Percentiles rank a stretch among this genome's conserved stretches.
Evolutionary conservation across 1,139 yeast genomes (phyloP).

Genomic region (Suhomyces guaymorum): DNA sequence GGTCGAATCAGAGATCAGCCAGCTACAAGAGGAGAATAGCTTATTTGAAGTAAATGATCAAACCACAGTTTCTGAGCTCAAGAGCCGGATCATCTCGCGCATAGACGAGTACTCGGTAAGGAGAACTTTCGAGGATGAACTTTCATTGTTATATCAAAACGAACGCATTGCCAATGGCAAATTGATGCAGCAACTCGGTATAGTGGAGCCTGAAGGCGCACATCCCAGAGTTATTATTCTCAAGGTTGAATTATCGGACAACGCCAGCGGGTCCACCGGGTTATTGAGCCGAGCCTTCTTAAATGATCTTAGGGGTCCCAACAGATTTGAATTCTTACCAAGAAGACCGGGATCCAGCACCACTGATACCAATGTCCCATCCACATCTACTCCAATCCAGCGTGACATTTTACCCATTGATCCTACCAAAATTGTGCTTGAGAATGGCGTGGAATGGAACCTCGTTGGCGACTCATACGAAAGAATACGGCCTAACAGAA

Average conservation of each 20-base stretch:
- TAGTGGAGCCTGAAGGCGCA: constrained; percentile 16
- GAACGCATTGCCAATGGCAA: constrained; percentile 6
- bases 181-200: constrained; percentile 14
- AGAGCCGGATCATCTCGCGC: constrained; percentile 24
- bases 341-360: constrained; percentile 5
- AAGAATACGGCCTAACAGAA: constrained; percentile 15
- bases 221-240: constrained; percentile 14
- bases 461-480: constrained; percentile 31
- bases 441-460: constrained; percentile 28
- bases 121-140: constrained; percentile 34
- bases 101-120: constrained; percentile 26
- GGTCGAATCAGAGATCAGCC: constrained; percentile 20
- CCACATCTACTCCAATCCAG: not conserved
- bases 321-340: constrained; percentile 29
- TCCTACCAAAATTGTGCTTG: constrained; percentile 27
- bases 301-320: constrained; percentile 28
- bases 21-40: constrained; percentile 24
- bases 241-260: constrained; percentile 16
- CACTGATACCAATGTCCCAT: too few relatives aligned
- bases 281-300: constrained; percentile 31
- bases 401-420: constrained; percentile 19
- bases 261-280: constrained; percentile 24
- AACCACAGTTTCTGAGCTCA: constrained; percentile 28
- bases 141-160: constrained; percentile 21
- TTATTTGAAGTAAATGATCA: constrained; percentile 26